phyloP scores from a whole-genome alignment of 306 rosid genomes.

The Gastrolobium bilobum region DNA sequence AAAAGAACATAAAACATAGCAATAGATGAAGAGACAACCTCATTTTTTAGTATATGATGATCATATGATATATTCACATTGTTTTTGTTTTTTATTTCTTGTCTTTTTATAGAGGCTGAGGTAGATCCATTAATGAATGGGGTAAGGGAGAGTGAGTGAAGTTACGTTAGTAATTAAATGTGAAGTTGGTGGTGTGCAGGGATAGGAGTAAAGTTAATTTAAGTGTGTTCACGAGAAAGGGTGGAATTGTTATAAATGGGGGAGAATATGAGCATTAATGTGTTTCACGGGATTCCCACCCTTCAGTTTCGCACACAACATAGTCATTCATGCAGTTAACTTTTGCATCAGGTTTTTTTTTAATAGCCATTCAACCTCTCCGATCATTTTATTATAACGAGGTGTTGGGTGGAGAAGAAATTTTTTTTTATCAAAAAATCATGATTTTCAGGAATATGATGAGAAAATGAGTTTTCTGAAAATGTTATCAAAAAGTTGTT shows the following conservation, averaged over 20 bases:
- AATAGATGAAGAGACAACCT: slow-evolving; percentile 30
- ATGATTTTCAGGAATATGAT: no score
- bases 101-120: slow-evolving; percentile 6
- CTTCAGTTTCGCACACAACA: not conserved
- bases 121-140: slow-evolving; percentile 36
- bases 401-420: no score
- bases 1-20: slow-evolving; percentile 24
- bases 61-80: not conserved
- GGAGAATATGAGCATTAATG: slow-evolving; percentile 59
- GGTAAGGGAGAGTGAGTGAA: slow-evolving; percentile 33
- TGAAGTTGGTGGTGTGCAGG: slow-evolving; percentile 56
- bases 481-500: no score
- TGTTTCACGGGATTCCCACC: slow-evolving; percentile 71
- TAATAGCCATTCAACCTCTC: no score
- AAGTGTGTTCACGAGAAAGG: slow-evolving; percentile 72
- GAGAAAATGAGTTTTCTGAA: no score
- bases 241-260: slow-evolving; percentile 52
- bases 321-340: no score
- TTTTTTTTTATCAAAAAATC: no score
- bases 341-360: no score
- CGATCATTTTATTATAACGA: no score
- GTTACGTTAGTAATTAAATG: not conserved
- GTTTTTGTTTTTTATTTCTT: no score
- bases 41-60: slow-evolving; percentile 57
- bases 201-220: slow-evolving; percentile 46